These are phyloP conservation scores for Phytomonas serpens DNA, from an alignment of 208 protist species.

Conservation along the genomic window DNA sequence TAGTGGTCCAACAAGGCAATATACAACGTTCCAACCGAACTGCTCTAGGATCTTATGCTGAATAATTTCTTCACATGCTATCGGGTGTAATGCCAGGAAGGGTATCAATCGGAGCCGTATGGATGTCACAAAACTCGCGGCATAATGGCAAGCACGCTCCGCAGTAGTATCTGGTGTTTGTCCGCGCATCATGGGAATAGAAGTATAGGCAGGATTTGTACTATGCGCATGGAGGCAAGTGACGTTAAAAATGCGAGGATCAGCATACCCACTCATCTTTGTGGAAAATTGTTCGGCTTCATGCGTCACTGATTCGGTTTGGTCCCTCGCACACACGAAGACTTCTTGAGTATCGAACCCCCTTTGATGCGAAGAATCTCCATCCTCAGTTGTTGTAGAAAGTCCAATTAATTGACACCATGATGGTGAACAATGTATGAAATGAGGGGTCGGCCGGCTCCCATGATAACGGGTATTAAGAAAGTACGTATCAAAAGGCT, in stretches of 20 bases:
- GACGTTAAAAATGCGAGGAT: not conserved
- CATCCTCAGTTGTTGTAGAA: not conserved
- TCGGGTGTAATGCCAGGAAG: not conserved
- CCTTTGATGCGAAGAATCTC: not conserved
- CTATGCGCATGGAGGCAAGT: not conserved
- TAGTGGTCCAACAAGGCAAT: not conserved
- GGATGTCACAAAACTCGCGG: not conserved
- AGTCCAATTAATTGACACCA: not conserved
- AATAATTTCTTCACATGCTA: not conserved
- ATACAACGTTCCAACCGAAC: not conserved
- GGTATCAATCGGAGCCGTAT: constrained; percentile 1
- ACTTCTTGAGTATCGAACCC: not conserved
- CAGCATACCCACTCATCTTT: not conserved
- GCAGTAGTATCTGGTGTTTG: not conserved
- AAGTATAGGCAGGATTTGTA: not conserved
- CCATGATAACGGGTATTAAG: not conserved
- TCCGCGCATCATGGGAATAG: not conserved
- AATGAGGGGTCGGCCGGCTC: not conserved
- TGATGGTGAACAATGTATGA: not conserved
- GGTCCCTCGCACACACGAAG: not conserved
- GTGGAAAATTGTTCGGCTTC: not conserved
- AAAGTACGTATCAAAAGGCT: not conserved
- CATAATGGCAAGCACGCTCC: not conserved
- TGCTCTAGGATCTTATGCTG: not conserved
- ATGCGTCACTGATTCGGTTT: not conserved